Percentiles rank a stretch among this genome's conserved stretches.
These are phyloP conservation scores for Achaetomium macrosporum DNA, from an alignment of 2,329 filamentous ascomycete genomes.

Conservation along the genomic window DNA sequence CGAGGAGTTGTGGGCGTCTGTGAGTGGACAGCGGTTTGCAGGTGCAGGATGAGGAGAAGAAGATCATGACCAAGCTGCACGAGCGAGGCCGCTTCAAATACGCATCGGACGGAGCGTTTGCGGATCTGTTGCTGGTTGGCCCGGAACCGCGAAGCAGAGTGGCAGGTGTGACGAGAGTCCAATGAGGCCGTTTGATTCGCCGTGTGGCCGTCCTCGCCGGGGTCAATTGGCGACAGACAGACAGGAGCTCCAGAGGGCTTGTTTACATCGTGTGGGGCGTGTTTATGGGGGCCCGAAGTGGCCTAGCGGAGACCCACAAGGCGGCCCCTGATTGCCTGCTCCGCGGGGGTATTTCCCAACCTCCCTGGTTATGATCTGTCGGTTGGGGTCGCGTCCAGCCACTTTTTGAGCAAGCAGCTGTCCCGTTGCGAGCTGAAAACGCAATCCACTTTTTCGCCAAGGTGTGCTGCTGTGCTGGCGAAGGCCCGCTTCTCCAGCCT, in stretches of 20 bases:
- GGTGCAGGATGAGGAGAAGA: constrained; percentile 18
- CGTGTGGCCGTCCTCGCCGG: constrained; percentile 17
- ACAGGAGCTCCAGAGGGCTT: constrained; percentile 19
- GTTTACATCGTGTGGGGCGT: constrained; percentile 27
- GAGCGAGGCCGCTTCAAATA: constrained; percentile 28
- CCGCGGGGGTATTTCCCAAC: constrained; percentile 15
- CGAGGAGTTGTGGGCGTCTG: constrained; percentile 23
- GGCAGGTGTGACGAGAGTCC: constrained; percentile 13
- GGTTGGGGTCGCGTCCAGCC: constrained; percentile 17
- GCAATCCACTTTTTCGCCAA: background rate
- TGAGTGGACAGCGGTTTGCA: constrained; percentile 21
- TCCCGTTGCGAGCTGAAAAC: constrained; percentile 18
- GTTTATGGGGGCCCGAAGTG: constrained; percentile 24
- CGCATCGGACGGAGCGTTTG: constrained; percentile 20
- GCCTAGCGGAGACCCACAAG: constrained; percentile 22
- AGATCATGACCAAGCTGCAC: constrained; percentile 18
- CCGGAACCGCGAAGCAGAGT: constrained; percentile 10
- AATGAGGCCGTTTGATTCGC: constrained; percentile 19
- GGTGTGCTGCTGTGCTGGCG: background rate
- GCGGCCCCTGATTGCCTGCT: constrained; percentile 17
- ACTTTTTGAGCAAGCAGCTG: constrained; percentile 16
- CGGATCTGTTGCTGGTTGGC: constrained; percentile 19
- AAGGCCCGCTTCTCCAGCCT: constrained; percentile 13
- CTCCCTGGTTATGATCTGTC: constrained; percentile 6
- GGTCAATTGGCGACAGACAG: constrained; percentile 15